Percentiles rank a stretch among this genome's conserved stretches.
These are phyloP conservation scores for Aspergillus luchuensis DNA, from an alignment of 2,329 filamentous ascomycete genomes.

Conservation along the genomic window DNA sequence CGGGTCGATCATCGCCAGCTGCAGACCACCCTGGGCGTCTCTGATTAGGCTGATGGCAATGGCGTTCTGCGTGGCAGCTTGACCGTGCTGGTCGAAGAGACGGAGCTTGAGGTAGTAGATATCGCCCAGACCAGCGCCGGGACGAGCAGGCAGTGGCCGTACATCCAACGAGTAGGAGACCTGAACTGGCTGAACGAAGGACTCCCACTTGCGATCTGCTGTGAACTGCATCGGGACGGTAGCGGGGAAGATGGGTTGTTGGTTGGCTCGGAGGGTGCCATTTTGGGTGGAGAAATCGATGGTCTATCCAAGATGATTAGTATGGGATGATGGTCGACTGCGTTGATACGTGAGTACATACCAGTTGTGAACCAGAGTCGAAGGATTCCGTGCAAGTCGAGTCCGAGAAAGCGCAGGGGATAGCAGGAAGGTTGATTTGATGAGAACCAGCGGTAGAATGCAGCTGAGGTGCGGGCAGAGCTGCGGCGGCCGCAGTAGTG, in stretches of 20 bases:
- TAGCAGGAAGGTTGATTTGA: slow-evolving; percentile 19
- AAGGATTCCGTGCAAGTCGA: slow-evolving; percentile 14
- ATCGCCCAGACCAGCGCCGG: slow-evolving; percentile 18
- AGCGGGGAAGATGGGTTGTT: slow-evolving; percentile 32
- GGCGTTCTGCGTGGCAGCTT: slow-evolving; percentile 28
- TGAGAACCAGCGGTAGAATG: slow-evolving; percentile 8
- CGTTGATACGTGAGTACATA: not conserved
- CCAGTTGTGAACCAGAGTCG: slow-evolving; percentile 17
- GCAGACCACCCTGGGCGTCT: slow-evolving; percentile 25
- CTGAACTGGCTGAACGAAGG: slow-evolving; percentile 16
- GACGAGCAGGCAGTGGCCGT: slow-evolving; percentile 23
- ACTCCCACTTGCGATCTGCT: slow-evolving; percentile 24
- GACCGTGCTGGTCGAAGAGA: slow-evolving; percentile 28
- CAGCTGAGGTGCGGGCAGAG: not conserved
- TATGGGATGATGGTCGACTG: not conserved
- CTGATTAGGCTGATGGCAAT: slow-evolving; percentile 34
- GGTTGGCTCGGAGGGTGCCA: slow-evolving; percentile 32
- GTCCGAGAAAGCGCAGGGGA: slow-evolving; percentile 22
- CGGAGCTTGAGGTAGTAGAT: slow-evolving; percentile 28
- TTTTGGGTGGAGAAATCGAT: slow-evolving; percentile 32
- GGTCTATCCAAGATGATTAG: slow-evolving; percentile 22
- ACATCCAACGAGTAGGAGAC: slow-evolving; percentile 30
- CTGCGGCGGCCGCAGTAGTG: slow-evolving; percentile 14
- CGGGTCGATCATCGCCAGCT: slow-evolving; percentile 32
- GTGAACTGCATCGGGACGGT: slow-evolving; percentile 30